These are phyloP conservation scores for Fusarium sp. DNA, from an alignment of 2,329 filamentous ascomycete species.

Conservation along the genomic window DNA sequence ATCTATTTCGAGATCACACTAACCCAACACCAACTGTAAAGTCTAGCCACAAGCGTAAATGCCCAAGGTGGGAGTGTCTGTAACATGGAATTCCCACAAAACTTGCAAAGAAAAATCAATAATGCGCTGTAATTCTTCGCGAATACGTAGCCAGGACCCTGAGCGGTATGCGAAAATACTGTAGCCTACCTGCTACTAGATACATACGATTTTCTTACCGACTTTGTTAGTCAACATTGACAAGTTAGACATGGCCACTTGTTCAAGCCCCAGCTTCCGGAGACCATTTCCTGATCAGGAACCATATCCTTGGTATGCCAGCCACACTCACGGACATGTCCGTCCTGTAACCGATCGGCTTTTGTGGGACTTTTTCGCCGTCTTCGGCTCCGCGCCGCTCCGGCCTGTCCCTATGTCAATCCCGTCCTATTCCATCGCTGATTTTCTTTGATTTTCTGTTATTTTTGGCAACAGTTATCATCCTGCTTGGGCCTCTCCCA, in stretches of 20 bases:
- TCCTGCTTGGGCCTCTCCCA: background rate
- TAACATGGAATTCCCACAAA: background rate
- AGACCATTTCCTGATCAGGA: conserved; percentile 25
- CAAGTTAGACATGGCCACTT: background rate
- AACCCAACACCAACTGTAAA: background rate
- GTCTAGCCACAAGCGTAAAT: background rate
- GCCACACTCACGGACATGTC: conserved; percentile 35
- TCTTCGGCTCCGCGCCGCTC: conserved; percentile 39
- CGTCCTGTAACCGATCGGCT: conserved; percentile 20
- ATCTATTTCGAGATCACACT: conserved; percentile 2
- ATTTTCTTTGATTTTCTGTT: conserved; percentile 10
- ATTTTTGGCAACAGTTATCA: conserved; percentile 32
- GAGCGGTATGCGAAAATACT: conserved; percentile 16
- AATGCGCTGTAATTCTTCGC: background rate
- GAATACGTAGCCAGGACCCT: background rate
- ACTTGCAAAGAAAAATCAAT: background rate
- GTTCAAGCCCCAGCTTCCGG: conserved; percentile 9
- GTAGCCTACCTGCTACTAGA: background rate
- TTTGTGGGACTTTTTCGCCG: conserved; percentile 27
- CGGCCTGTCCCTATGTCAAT: conserved; percentile 19
- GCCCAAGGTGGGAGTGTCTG: background rate
- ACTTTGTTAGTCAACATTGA: conserved; percentile 25
- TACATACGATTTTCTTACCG: conserved; percentile 11
- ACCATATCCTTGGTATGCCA: conserved; percentile 12
- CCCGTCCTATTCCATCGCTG: conserved; percentile 8